Evolutionary conservation across 2,329 filamentous ascomycete genomes (phyloP), one percentile per base, ranked within the genome.

Genomic region (Trichoderma sp.): DNA sequence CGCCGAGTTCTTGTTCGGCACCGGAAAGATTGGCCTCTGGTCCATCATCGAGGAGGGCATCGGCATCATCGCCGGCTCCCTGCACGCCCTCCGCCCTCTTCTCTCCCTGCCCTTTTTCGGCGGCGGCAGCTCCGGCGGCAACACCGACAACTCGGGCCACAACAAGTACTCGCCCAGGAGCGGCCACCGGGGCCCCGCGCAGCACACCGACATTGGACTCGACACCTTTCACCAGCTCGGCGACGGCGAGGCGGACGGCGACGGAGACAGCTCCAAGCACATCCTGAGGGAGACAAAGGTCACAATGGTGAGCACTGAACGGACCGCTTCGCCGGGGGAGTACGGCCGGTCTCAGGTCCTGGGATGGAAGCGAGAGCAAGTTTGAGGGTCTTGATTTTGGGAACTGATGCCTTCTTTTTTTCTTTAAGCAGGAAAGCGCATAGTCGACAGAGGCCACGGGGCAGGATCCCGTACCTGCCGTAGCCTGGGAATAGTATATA

Each of bases 21-120:
- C 59, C 39, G 59, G 59, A 7, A 62, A 26, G 59, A 62, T 62
- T 24, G 59, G 59, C 24, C 59, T 62, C n/a, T 62, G 59, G 59
- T 62, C 59, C 24, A 34, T 62, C 12, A 54, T 62, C 24, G 59
- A 62, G 34, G 59, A 62, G 44, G 59, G 59, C 59, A 62, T 62
- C 28, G 59, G 59, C 5, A 62, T 62, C 47, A 26, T 62, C 7
- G 59, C 59, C n/a, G 59, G 59, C 48, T 62, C 59, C n/a, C 39
- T 62, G 41, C 59, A 62, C n/a, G 59, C 59, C 17, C 59, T 62
- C 30, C 59, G 59, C 14, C 59, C 59, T 14, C 59, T 62, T 1
- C 59, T 62, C 24, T 62, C 59, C 7, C 59, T 62, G 5, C 48
- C 59, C n/a, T 45, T 62, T n/a, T 62, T 62, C 26, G 59, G 59